Evolutionary conservation across 2,329 filamentous ascomycete species (phyloP), one percentile per base, ranked within the genome.

Genomic region (Samsoniella hepiali): DNA sequence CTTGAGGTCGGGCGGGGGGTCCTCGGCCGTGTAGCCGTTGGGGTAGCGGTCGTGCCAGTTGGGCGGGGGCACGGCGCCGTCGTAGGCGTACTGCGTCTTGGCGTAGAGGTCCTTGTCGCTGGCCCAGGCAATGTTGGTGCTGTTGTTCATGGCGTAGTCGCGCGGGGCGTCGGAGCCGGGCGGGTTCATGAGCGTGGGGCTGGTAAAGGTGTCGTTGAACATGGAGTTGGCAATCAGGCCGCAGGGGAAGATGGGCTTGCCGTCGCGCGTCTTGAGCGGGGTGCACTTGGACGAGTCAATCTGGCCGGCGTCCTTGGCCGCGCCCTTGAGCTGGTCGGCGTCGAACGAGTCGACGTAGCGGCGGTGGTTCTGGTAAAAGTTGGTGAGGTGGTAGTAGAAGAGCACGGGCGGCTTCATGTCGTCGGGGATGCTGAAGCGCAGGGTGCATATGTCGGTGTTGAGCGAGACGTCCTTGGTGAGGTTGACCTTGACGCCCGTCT

Each of bases 301-400:
- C 2, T 84, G 83, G 42, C 69, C 69, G 63, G 82, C 84, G 38
- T 81, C 79, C 22, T 90, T 83, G 11, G 82, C 82, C 6, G 87
- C 80, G 53, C 93, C 95, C 68, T 89, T 78, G 60, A 99, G 82
- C 76, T 99, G 95, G 59, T 91, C 82, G 63, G 88, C 84, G 72
- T 93, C 90, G 71, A 96, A 90, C 1, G 91, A 96, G 73, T 92
- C 91, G 65, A 97, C 95, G 70, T 99, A 99, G 76, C 94, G 89
- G 68, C 95, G 90, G 74, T 99, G 95, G 74, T 99, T 99, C 77
- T 99, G 95, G 80, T 98, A 98, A 79, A 99, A 99, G 78, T 98
- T 97, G 64, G 92, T 94, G 67, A 99, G 87, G 69, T 90, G 90
- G 77, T 99, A 99, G 81, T 97, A 99, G 76, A 98, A 87, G 65